Evolutionary conservation across 2,329 filamentous ascomycete genomes (phyloP), one percentile per base, ranked within the genome.

Genomic region (Claviceps fusiformis): DNA sequence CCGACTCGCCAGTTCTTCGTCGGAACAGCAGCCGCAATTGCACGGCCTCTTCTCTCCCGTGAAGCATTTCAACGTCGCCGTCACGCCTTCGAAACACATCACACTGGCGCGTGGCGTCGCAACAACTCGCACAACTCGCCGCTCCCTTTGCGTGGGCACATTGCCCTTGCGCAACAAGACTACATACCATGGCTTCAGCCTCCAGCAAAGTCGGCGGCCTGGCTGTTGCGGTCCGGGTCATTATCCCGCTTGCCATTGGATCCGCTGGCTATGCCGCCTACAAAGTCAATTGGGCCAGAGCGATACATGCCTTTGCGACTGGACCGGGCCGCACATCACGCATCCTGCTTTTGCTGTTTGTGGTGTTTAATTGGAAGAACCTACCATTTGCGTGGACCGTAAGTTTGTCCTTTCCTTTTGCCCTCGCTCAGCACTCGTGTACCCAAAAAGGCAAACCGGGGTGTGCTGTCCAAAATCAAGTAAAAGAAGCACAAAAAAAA

Each of bases 331-430:
- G 76, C 53, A 75, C 71, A 6, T 78, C 73, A 59, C 75, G 79
- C 5, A 72, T 82, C 55, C 53, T 79, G 55, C 66, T 80, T 56
- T 62, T 85, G 15, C 52, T 79, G 13, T 79, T 86, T 55, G 73
- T 80, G 13, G 50, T 85, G 8, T 62, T 80, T 47, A 92, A 91
- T 67, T 74, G 85, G 71, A 92, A 92, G 75, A 86, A 78, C 57
- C 64, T 90, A 57, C 87, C 87, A 0, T 76, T 88, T 46, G 79
- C 81, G 10, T 92, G 87, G 87, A 89, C 88, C 61, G 83, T 87
- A 77, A 55, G 82, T 27, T 70, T 2, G 3, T 9, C 50, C 31
- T n/a, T 29, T 54, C 33, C 27, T 39, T 17, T 49, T 52, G n/a
- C n/a, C 5, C 29, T 48, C 13, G 7, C 46, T 11, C 8, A 19